A percentile compares a stretch with the other conserved stretches of the same genome.
Evolutionary conservation across 2,329 filamentous ascomycete genomes (phyloP).

Genomic region (Cercospora sp.): DNA sequence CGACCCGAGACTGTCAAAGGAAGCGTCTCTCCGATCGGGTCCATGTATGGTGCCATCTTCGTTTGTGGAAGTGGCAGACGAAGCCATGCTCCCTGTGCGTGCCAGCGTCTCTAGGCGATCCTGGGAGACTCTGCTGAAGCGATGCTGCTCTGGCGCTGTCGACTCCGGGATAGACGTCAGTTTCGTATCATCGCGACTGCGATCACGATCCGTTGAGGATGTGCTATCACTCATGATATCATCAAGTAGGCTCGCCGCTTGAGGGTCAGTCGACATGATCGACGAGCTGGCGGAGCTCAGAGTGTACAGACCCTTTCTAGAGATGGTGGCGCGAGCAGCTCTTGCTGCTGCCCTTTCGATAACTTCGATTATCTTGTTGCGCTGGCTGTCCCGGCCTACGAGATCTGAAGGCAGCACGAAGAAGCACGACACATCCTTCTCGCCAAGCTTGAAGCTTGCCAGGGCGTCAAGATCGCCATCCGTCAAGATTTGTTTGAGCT

Average conservation of each 20-base stretch:
- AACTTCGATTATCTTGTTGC: conserved; percentile 66
- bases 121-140: conserved; percentile 15
- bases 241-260: conserved; percentile 29
- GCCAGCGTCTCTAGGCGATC: conserved; percentile 14
- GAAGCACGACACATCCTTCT: conserved; percentile 87
- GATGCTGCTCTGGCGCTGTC: conserved; percentile 25
- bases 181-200: conserved; percentile 51
- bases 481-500: conserved; percentile 71
- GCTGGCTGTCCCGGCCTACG: conserved; percentile 76
- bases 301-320: conserved; percentile 47
- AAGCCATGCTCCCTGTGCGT: conserved; percentile 22
- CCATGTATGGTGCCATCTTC: conserved; percentile 18
- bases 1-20: conserved; percentile 27
- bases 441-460: conserved; percentile 71
- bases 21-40: conserved; percentile 16
- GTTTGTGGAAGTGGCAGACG: conserved; percentile 21
- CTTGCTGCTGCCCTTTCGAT: conserved; percentile 74
- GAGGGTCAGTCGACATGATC: conserved; percentile 35
- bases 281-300: conserved; percentile 49
- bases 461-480: conserved; percentile 72
- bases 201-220: conserved; percentile 47
- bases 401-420: conserved; percentile 81
- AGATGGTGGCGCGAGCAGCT: conserved; percentile 47
- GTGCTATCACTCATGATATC: conserved; percentile 53
- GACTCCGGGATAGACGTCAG: conserved; percentile 40